Base-by-base conservation (phyloP, 1,284 basidiomycete species). In the Erythrobasidium hasegawianum region DNA sequence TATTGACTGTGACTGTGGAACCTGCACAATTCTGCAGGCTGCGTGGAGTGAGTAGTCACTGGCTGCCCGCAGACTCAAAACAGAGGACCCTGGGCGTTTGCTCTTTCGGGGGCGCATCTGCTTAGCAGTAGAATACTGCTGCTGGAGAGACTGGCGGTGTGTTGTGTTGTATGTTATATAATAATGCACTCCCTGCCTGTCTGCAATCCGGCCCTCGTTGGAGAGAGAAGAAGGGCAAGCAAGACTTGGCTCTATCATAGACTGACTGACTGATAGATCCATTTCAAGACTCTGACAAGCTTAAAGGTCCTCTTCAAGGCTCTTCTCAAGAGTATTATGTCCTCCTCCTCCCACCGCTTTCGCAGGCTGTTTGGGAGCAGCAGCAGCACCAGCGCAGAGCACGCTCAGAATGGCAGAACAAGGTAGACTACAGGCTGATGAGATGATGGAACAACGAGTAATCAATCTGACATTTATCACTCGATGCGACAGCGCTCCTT, bases 61-160 rank as follows among this genome's bases (percentile, higher is more conserved):
- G 33, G 45, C 52, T 40, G 24, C 24, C 62, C 38, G 56, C 62
- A 65, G 55, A 65, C 62, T 65, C 62, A 65, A 65, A 65, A 47
- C n/a, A 45, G 41, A 27, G 53, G 61, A 29, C 45, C 56, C 39
- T 40, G 29, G 59, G 26, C 33, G n/a, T 47, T 22, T 8, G 26
- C 14, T 53, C 50, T 53, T 26, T 53, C 33, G 50, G 24, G 50
- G 16, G 26, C 20, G 26, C 33, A 11, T 33, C 4, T 4, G 5
- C 11, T 5, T 33, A 33, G 5, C 4, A 4, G 33, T n/a, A n/a
- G n/a, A n/a, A n/a, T n/a, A 11, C n/a, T 33, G 40, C 10, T 10
- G 39, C 8, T 58, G 62, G 62, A 65, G 62, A 65, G 62, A 65
- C 62, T 65, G 62, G 40, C 8, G 50, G 16, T 57, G 22, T 49